Base-by-base conservation (phyloP, 2,329 filamentous ascomycete genomes). In the Sphaerulina musiva region DNA sequence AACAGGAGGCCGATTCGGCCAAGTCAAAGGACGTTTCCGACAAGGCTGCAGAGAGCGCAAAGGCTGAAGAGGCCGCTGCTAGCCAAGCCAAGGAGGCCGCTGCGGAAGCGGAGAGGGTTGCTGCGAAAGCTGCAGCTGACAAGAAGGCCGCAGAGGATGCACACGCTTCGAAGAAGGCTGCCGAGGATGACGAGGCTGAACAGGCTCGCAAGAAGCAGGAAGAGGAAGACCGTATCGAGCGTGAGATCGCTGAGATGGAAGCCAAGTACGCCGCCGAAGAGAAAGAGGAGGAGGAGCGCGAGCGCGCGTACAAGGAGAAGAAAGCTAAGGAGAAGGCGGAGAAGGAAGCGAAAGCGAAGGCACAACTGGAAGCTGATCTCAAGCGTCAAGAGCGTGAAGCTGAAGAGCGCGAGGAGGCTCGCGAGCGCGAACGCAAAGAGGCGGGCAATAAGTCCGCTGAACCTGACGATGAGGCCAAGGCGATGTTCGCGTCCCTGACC, bases 171-270 rank as follows among this genome's bases (percentile, higher is more conserved):
- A 61, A 69, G 53, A 69, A 70, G 44, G 71, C 60, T n/a, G 52
- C 56, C 17, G 61, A 62, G 26, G 60, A 61, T 39, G 62, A 62
- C 7, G 65, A 68, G 32, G 66, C 62, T 20, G 64, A 66, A 54
- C 63, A 64, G 56, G 61, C 59, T 51, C 62, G 61, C 55, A 63
- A 62, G 59, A 64, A 66, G 62, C 53, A 68, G 47, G 67, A 70
- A 46, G 75, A 76, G 52, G 74, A 76, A 8, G 70, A 75, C 56
- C 65, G 68, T 38, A 42, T 72, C 32, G 73, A 76, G 67, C 78
- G 78, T 54, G 86, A 84, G 72, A 80, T 90, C 55, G 81, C 80
- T 17, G 86, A 90, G 70, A 75, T 76, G 74, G 75, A 77, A 58
- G 72, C 67, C 20, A 57, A 51, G 26, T 62, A 65, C 46, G 57